Evolutionary conservation across 2,329 filamentous ascomycete genomes (phyloP).

Genomic region (Colletotrichum neosansevieriae): DNA sequence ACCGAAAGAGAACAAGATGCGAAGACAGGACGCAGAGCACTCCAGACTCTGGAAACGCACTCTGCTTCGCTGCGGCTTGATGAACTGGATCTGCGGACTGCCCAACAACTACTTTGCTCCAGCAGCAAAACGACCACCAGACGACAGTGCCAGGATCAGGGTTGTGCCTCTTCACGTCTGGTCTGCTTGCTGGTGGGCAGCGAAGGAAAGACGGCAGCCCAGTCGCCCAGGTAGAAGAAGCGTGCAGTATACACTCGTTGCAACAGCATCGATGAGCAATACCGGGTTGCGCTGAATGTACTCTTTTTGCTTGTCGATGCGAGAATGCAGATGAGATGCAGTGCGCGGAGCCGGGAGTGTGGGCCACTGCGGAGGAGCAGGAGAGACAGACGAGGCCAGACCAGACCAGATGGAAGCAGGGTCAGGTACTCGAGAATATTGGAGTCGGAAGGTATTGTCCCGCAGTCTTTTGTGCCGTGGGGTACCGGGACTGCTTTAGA

Average conservation of each 20-base stretch:
- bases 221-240: constrained; percentile 14
- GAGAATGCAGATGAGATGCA: constrained; percentile 33
- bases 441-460: background rate
- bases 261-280: background rate
- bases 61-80: background rate
- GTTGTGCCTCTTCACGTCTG: constrained; percentile 23
- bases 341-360: constrained; percentile 36
- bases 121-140: constrained; percentile 2
- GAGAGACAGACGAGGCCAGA: constrained; percentile 19
- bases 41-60: too few species aligned
- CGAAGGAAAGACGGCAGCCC: background rate
- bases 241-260: constrained; percentile 4
- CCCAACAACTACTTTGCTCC: constrained; percentile 1
- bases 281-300: constrained; percentile 14
- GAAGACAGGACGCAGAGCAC: background rate
- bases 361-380: constrained; percentile 28
- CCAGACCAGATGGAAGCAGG: constrained; percentile 30
- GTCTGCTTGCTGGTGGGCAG: background rate
- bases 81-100: constrained; percentile 11
- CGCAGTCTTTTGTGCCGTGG: constrained; percentile 1
- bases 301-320: constrained; percentile 18
- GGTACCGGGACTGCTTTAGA: background rate
- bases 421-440: constrained; percentile 16
- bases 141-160: constrained; percentile 13
- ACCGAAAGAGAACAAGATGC: background rate